These are phyloP conservation scores for Leccinum boreale DNA, from an alignment of 768 basidiomycete species.

Conservation along the genomic window DNA sequence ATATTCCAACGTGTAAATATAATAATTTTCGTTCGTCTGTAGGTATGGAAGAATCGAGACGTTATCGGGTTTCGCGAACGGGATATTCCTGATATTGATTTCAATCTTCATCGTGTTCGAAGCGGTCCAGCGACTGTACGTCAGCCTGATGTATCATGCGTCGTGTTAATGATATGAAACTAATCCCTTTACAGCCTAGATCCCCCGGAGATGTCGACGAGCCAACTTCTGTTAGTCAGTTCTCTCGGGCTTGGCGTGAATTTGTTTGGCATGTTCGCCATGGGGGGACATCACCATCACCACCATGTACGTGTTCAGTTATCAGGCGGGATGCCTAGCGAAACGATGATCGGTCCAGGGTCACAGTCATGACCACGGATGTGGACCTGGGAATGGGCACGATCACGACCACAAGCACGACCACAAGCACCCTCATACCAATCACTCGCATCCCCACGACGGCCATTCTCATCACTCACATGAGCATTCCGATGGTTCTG, in stretches of 20 bases:
- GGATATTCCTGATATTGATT: slow-evolving; percentile 88
- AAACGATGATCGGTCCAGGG: slow-evolving; percentile 11
- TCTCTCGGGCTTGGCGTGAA: slow-evolving; percentile 89
- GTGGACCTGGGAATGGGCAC: slow-evolving; percentile 9
- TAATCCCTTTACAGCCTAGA: slow-evolving; percentile 54
- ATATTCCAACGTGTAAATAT: neutral
- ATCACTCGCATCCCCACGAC: slow-evolving; percentile 33
- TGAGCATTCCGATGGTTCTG: neutral
- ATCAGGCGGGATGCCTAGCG: neutral
- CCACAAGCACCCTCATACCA: slow-evolving; percentile 35
- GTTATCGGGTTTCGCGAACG: slow-evolving; percentile 96
- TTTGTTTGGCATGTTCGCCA: slow-evolving; percentile 97
- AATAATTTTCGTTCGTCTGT: neutral
- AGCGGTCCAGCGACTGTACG: slow-evolving; percentile 88
- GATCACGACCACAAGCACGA: slow-evolving; percentile 17
- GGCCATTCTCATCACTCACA: slow-evolving; percentile 25
- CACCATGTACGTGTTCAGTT: slow-evolving; percentile 51
- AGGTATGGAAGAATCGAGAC: slow-evolving; percentile 97
- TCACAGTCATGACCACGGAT: slow-evolving; percentile 16
- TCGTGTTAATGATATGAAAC: neutral
- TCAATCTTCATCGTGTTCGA: slow-evolving; percentile 99
- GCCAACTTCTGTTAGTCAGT: slow-evolving; percentile 86
- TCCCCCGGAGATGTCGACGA: slow-evolving; percentile 97
- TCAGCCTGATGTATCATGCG: slow-evolving; percentile 22
- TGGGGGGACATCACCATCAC: slow-evolving; percentile 88